phyloP scores from a whole-genome alignment of 2,329 filamentous ascomycete genomes.

The Corinectria fuckeliana region DNA sequence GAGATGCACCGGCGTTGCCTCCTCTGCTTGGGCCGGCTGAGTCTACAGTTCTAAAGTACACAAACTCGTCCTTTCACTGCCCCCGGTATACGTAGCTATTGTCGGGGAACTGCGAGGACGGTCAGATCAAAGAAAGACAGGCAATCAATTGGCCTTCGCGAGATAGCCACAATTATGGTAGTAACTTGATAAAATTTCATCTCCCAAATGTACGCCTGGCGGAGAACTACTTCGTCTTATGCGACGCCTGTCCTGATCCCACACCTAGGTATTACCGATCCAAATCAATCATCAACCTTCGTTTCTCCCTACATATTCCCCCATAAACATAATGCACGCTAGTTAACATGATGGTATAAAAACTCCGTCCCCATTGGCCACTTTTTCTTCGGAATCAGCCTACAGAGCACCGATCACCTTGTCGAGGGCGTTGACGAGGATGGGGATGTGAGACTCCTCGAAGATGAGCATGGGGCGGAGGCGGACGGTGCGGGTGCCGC shows the following conservation, averaged over 20 bases:
- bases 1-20: slow-evolving; percentile 3
- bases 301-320: slow-evolving; percentile 16
- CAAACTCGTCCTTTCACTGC: background rate
- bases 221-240: slow-evolving; percentile 30
- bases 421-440: slow-evolving; percentile 39
- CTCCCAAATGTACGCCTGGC: slow-evolving; percentile 31
- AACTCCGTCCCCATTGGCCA: slow-evolving; percentile 14
- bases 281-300: slow-evolving; percentile 23
- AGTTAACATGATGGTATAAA: slow-evolving; percentile 34
- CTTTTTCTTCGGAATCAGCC: slow-evolving; percentile 19
- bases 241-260: slow-evolving; percentile 31
- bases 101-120: background rate
- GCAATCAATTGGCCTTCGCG: background rate
- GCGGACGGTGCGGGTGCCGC: slow-evolving; percentile 71
- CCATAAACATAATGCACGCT: slow-evolving; percentile 36
- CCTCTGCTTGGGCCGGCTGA: slow-evolving; percentile 1
- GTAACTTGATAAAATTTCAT: slow-evolving; percentile 25
- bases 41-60: too few species aligned
- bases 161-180: background rate
- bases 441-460: slow-evolving; percentile 68
- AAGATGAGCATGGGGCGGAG: slow-evolving; percentile 84
- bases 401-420: slow-evolving; percentile 39
- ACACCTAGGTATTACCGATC: slow-evolving; percentile 30
- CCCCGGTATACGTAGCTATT: background rate
- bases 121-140: background rate